Percentiles rank a stretch among this genome's conserved stretches.
phyloP scores from a whole-genome alignment of 768 basidiomycete genomes.

The Lactarius evosmus region DNA sequence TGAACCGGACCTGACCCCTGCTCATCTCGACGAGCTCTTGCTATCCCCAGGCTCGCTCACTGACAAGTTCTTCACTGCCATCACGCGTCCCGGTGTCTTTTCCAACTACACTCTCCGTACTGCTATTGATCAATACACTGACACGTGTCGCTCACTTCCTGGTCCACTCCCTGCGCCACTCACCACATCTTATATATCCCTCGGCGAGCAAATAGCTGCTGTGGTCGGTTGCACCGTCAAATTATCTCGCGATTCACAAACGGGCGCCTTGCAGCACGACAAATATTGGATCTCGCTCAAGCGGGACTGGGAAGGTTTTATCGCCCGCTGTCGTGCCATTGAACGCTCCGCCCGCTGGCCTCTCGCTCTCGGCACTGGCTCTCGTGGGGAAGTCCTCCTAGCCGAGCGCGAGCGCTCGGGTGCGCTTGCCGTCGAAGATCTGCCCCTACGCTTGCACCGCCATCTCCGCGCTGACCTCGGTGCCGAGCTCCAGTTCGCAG shows the following conservation, averaged over 20 bases:
- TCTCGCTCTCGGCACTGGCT: conserved; percentile 54
- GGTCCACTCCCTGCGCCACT: conserved; percentile 56
- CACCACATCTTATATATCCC: conserved; percentile 56
- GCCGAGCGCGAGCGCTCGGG: conserved; percentile 79
- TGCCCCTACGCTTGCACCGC: conserved; percentile 57
- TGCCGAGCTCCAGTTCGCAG: conserved; percentile 50
- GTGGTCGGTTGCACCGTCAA: conserved; percentile 85
- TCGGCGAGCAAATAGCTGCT: conserved; percentile 72
- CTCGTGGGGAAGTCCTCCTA: conserved; percentile 49
- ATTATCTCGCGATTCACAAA: conserved; percentile 68
- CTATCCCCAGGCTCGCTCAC: conserved; percentile 66
- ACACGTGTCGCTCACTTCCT: conserved; percentile 64
- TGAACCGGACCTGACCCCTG: conserved; percentile 75
- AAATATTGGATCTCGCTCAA: conserved; percentile 84
- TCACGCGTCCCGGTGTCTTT: conserved; percentile 87
- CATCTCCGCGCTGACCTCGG: conserved; percentile 44
- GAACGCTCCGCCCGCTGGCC: conserved; percentile 86
- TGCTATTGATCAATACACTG: conserved; percentile 80
- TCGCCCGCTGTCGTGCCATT: conserved; percentile 85
- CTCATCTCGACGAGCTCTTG: conserved; percentile 84
- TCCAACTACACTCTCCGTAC: conserved; percentile 76
- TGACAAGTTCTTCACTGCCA: conserved; percentile 74
- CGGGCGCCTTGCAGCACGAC: conserved; percentile 72
- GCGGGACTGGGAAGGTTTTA: conserved; percentile 94
- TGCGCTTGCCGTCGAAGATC: conserved; percentile 59